Evolutionary conservation across 345 rosid genomes (phyloP).

Genomic region (Lumnitzera littorea): DNA sequence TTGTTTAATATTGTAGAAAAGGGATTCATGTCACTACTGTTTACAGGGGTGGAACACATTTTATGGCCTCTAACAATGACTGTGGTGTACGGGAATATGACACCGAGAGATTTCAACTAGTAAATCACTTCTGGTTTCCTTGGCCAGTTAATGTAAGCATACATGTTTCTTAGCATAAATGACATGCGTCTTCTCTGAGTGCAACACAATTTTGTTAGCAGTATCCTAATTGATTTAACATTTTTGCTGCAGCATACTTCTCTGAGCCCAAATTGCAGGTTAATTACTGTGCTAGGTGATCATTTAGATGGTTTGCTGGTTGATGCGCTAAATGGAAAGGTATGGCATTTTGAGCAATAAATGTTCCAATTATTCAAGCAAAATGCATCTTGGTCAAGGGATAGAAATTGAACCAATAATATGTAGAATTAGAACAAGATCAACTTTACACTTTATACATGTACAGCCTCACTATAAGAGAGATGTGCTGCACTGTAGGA

Average conservation of each 20-base stretch:
- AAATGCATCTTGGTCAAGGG: not conserved
- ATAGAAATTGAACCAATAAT: too few relatives aligned
- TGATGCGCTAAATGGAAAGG: constrained; percentile 54
- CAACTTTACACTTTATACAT: too few relatives aligned
- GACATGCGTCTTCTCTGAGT: too few relatives aligned
- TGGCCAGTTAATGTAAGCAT: constrained; percentile 64
- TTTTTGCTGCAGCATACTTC: constrained; percentile 51
- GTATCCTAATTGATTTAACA: not conserved
- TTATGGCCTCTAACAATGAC: constrained; percentile 53
- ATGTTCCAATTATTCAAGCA: not conserved
- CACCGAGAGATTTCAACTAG: constrained; percentile 40
- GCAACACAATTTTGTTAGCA: not conserved
- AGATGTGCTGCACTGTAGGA: not conserved
- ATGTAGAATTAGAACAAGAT: too few relatives aligned
- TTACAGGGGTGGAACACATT: constrained; percentile 48
- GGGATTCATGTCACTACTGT: constrained; percentile 3
- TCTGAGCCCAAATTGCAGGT: constrained; percentile 45
- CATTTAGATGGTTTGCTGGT: constrained; percentile 44
- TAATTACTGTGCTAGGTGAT: constrained; percentile 47
- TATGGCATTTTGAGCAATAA: constrained; percentile 7
- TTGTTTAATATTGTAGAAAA: not conserved
- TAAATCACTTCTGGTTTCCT: constrained; percentile 36
- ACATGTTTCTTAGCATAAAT: not conserved
- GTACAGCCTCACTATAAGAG: not conserved
- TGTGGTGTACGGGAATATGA: constrained; percentile 44